Percentiles rank a stretch among this genome's conserved stretches.
These are phyloP conservation scores for Orbilia oligospora DNA, from an alignment of 2,329 filamentous ascomycete genomes.

Conservation along the genomic window DNA sequence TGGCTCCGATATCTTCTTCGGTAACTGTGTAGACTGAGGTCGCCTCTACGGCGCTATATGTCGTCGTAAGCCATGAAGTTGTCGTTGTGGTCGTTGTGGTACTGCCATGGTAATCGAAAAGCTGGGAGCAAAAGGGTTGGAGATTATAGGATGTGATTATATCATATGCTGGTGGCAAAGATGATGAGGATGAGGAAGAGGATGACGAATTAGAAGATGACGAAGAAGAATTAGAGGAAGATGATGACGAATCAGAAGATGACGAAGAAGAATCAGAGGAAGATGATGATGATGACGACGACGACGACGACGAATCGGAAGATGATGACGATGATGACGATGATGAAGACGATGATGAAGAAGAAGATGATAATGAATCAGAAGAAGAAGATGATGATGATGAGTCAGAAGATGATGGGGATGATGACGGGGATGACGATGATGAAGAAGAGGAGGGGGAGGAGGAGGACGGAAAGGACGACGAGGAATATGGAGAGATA, in stretches of 20 bases:
- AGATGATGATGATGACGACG: background rate
- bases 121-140: slow-evolving; percentile 12
- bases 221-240: background rate
- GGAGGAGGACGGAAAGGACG: background rate
- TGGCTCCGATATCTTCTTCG: background rate
- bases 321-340: slow-evolving; percentile 3
- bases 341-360: background rate
- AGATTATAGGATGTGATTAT: slow-evolving; percentile 1
- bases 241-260: background rate
- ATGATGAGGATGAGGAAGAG: background rate
- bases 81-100: slow-evolving; percentile 1
- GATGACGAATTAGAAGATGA: background rate
- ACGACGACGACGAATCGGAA: background rate
- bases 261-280: background rate
- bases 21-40: background rate
- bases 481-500: background rate
- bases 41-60: background rate
- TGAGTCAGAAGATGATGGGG: background rate
- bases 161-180: background rate
- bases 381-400: background rate
- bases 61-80: background rate
- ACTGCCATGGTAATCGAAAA: background rate
- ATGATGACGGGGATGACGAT: background rate
- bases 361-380: background rate
- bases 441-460: too few relatives aligned